Conservation (phyloP, 1,139 yeast genomes). For the Scheffersomyces stambukii region DNA sequence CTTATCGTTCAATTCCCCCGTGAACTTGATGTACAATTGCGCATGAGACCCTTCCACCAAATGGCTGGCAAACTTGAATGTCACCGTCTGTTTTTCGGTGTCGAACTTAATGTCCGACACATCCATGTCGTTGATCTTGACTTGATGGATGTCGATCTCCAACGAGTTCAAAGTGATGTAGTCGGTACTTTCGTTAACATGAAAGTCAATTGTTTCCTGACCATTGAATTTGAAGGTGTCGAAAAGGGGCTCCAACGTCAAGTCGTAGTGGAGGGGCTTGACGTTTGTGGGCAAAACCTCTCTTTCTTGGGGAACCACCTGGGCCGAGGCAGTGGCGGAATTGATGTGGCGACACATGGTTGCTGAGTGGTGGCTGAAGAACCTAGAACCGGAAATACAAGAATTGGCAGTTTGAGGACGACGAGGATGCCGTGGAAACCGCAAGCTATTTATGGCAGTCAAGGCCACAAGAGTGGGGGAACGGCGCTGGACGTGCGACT, state of each 20-base stretch:
- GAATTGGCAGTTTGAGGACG: constrained; percentile 1
- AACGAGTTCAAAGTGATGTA: constrained; percentile 54
- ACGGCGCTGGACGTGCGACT: too few relatives aligned
- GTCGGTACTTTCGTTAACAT: constrained; percentile 53
- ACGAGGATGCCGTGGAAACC: constrained; percentile 4
- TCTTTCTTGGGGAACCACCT: constrained; percentile 33
- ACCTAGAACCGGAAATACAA: constrained; percentile 4
- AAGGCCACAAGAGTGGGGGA: too few relatives aligned
- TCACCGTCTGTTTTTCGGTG: constrained; percentile 59
- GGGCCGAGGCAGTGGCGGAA: constrained; percentile 12
- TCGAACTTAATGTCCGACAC: constrained; percentile 33
- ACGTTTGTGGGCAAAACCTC: constrained; percentile 72
- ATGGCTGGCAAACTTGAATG: constrained; percentile 52
- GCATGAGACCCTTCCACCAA: constrained; percentile 43
- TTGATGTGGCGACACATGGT: constrained; percentile 12
- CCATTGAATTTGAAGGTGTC: constrained; percentile 70
- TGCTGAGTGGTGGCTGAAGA: constrained; percentile 4
- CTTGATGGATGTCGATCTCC: constrained; percentile 60
- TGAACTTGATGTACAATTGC: constrained; percentile 51
- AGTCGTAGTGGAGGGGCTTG: constrained; percentile 65
- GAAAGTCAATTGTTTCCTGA: constrained; percentile 57
- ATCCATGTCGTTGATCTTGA: constrained; percentile 38
- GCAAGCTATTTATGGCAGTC: constrained; percentile 4
- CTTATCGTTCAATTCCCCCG: constrained; percentile 70
- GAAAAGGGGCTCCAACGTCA: constrained; percentile 71